Evolutionary conservation across 306 rosid genomes (phyloP).

Genomic region (Elaeagnus macrophylla): DNA sequence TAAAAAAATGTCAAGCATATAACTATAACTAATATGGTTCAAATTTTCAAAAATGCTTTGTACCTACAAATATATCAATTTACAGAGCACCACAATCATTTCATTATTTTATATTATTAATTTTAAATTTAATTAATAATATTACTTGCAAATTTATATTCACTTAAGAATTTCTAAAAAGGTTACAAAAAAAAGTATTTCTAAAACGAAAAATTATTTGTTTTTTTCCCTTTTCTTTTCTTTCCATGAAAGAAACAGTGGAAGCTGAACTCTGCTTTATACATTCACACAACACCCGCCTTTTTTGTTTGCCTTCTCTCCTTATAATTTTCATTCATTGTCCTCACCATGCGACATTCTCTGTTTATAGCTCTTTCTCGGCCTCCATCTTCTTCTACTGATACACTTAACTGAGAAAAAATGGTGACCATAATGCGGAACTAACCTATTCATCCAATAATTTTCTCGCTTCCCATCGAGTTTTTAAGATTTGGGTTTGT

Average conservation of each 20-base stretch:
- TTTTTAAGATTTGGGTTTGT: conserved; percentile 8
- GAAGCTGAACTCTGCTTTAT: conserved; percentile 25
- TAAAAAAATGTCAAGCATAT: too few relatives aligned
- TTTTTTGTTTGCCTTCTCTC: conserved; percentile 22
- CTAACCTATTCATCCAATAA: neutral
- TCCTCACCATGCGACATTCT: conserved; percentile 51
- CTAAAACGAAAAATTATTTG: too few relatives aligned
- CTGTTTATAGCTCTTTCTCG: neutral
- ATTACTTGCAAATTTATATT: too few relatives aligned
- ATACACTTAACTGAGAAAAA: conserved; percentile 5
- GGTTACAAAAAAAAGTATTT: too few relatives aligned
- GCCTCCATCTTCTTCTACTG: neutral
- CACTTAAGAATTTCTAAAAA: too few relatives aligned
- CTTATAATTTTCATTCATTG: conserved; percentile 8
- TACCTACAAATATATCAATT: too few relatives aligned
- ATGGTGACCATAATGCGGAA: conserved; percentile 15
- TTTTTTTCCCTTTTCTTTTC: neutral
- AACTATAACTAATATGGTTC: too few relatives aligned
- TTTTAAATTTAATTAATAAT: too few relatives aligned
- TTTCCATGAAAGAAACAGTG: neutral
- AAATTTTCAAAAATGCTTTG: too few relatives aligned
- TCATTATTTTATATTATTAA: too few relatives aligned
- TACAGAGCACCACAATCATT: too few relatives aligned
- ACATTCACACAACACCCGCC: conserved; percentile 40
- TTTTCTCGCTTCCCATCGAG: neutral